A percentile compares a stretch with the other conserved stretches of the same genome.
phyloP scores from a whole-genome alignment of 805 yeast genomes.

The Starmerella sirachaensis region DNA sequence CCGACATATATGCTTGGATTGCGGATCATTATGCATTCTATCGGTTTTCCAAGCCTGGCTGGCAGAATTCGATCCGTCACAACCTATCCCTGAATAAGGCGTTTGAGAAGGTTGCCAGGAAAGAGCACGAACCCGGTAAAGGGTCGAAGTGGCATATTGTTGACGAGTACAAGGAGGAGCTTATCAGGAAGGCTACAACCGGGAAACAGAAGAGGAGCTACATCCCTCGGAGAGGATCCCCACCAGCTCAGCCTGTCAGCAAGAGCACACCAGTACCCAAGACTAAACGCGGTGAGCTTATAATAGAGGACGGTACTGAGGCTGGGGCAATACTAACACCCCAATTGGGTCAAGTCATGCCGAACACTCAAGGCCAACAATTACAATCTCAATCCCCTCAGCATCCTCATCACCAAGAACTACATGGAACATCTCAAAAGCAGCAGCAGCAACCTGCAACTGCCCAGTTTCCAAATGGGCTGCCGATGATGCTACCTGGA shows the following conservation, averaged over 20 bases:
- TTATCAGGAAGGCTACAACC: constrained; percentile 57
- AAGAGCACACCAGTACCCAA: too few species aligned
- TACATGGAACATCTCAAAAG: constrained; percentile 22
- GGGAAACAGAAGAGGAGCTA: constrained; percentile 20
- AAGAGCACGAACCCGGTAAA: constrained; percentile 94
- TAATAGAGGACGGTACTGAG: too few species aligned
- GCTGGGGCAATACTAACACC: too few species aligned
- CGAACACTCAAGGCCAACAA: constrained; percentile 21
- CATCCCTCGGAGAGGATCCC: constrained; percentile 11
- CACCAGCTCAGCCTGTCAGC: too few species aligned
- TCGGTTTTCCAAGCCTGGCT: constrained; percentile 83
- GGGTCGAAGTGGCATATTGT: constrained; percentile 99
- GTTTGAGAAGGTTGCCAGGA: constrained; percentile 91
- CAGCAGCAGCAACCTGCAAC: constrained; percentile 12
- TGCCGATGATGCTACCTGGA: constrained; percentile 3
- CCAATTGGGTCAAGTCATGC: too few species aligned
- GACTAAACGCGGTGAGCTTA: too few species aligned
- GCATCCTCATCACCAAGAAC: constrained; percentile 7
- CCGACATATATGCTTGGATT: constrained; percentile 90
- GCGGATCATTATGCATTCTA: constrained; percentile 80
- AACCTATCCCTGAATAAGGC: constrained; percentile 91
- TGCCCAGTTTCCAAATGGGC: constrained; percentile 12
- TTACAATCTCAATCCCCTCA: constrained; percentile 11
- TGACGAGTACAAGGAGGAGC: constrained; percentile 72
- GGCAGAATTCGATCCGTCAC: constrained; percentile 95